Conservation (phyloP, 2,329 filamentous ascomycete species). For the Aspergillus amoenus region DNA sequence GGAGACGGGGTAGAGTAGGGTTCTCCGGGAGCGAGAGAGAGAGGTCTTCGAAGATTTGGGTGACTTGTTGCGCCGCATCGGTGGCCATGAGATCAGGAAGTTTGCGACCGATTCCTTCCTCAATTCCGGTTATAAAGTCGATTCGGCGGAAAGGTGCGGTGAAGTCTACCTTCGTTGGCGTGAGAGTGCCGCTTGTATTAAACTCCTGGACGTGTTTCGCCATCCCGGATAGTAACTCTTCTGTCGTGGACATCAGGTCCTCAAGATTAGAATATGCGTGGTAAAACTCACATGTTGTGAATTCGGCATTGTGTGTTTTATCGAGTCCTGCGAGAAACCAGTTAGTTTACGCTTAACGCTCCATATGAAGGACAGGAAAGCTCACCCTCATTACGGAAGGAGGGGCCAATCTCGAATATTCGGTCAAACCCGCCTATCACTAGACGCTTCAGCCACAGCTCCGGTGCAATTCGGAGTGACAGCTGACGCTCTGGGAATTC, state of each 20-base stretch:
- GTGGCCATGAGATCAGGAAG: slow-evolving; percentile 62
- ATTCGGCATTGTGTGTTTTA: slow-evolving; percentile 92
- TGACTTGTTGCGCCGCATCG: slow-evolving; percentile 60
- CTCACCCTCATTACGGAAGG: slow-evolving; percentile 85
- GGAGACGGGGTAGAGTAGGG: slow-evolving; percentile 65
- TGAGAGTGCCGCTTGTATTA: slow-evolving; percentile 45
- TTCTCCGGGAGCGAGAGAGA: slow-evolving; percentile 51
- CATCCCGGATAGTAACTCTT: slow-evolving; percentile 65
- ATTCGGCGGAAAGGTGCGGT: slow-evolving; percentile 60
- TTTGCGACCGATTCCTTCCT: slow-evolving; percentile 62
- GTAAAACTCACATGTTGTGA: slow-evolving; percentile 97
- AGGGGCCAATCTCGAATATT: slow-evolving; percentile 89
- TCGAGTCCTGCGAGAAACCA: slow-evolving; percentile 57
- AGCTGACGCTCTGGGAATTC: slow-evolving; percentile 72
- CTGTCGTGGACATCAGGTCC: slow-evolving; percentile 73
- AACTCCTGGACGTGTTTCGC: slow-evolving; percentile 51
- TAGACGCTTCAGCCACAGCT: slow-evolving; percentile 91
- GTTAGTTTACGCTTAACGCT: not conserved
- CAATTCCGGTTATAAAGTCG: slow-evolving; percentile 79
- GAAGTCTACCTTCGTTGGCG: slow-evolving; percentile 57
- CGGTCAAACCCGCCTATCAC: slow-evolving; percentile 84
- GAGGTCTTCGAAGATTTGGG: slow-evolving; percentile 54
- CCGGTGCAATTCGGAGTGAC: slow-evolving; percentile 83
- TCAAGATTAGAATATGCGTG: slow-evolving; percentile 76
- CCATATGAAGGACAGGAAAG: not conserved